phyloP scores from a whole-genome alignment of 345 rosid species.

The Lumnitzera littorea region DNA sequence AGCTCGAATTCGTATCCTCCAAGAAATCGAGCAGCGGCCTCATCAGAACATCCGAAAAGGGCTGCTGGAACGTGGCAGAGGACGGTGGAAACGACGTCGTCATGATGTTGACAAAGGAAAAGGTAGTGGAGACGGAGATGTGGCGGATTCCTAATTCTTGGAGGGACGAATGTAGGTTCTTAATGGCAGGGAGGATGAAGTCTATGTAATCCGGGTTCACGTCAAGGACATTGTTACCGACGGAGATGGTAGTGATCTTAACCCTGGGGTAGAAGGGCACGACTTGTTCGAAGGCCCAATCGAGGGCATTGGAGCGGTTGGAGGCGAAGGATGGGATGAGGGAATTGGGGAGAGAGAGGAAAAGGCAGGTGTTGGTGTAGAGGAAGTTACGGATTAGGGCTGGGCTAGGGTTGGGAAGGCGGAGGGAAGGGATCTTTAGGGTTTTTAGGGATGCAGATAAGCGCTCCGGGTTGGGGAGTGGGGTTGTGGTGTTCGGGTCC shows the following conservation, averaged over 20 bases:
- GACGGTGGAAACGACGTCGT: slow-evolving; percentile 83
- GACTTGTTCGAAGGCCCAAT: slow-evolving; percentile 68
- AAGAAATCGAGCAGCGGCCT: slow-evolving; percentile 72
- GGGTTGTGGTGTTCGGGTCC: slow-evolving; percentile 13
- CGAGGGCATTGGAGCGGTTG: slow-evolving; percentile 63
- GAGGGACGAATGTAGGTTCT: slow-evolving; percentile 47
- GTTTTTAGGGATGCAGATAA: slow-evolving; percentile 32
- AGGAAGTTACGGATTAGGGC: slow-evolving; percentile 60
- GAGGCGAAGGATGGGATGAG: slow-evolving; percentile 61
- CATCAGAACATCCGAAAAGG: slow-evolving; percentile 44
- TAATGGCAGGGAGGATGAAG: slow-evolving; percentile 61
- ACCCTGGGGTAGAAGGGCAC: slow-evolving; percentile 81
- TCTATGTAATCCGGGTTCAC: slow-evolving; percentile 31
- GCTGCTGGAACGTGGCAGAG: slow-evolving; percentile 58
- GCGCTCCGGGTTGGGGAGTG: slow-evolving; percentile 24
- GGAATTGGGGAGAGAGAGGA: slow-evolving; percentile 78
- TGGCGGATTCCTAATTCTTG: slow-evolving; percentile 53
- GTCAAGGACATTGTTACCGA: slow-evolving; percentile 61
- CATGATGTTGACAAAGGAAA: slow-evolving; percentile 65
- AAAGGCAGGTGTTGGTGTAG: slow-evolving; percentile 66
- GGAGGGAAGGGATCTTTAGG: slow-evolving; percentile 46
- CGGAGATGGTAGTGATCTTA: slow-evolving; percentile 63
- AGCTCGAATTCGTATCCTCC: slow-evolving; percentile 62
- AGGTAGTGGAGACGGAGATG: slow-evolving; percentile 69
- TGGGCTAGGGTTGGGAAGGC: slow-evolving; percentile 57